Percentiles rank a stretch among this genome's conserved stretches.
phyloP scores from a whole-genome alignment of 2,329 filamentous ascomycete genomes.

The Neofusicoccum sp. region DNA sequence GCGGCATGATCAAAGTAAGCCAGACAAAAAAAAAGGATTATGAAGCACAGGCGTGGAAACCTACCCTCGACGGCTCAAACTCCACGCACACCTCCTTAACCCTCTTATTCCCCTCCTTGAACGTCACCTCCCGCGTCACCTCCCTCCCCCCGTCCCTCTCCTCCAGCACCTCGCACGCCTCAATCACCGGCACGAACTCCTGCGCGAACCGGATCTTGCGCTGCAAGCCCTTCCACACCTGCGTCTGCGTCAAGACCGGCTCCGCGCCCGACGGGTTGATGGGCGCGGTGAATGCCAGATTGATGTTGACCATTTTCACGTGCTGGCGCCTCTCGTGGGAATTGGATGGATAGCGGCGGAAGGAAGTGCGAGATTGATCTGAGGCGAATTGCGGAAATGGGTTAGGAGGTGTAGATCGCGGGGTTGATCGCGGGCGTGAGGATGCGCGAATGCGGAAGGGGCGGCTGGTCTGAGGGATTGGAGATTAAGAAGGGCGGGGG shows the following conservation, averaged over 20 bases:
- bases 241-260: slow-evolving; percentile 37
- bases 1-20: too few relatives aligned
- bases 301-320: slow-evolving; percentile 38
- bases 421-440: background rate
- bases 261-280: slow-evolving; percentile 44
- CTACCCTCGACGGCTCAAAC: slow-evolving; percentile 34
- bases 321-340: too few relatives aligned
- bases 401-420: background rate
- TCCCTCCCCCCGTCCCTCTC: slow-evolving; percentile 33
- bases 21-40: slow-evolving; percentile 15
- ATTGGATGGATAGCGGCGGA: too few relatives aligned
- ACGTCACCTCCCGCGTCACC: slow-evolving; percentile 39
- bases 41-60: too few relatives aligned
- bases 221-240: slow-evolving; percentile 43
- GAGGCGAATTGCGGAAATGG: background rate
- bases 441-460: background rate
- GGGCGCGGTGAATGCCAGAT: slow-evolving; percentile 43
- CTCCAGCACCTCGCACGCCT: slow-evolving; percentile 39
- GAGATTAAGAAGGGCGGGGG: background rate
- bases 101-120: slow-evolving; percentile 33
- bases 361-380: background rate
- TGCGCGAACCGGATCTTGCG: slow-evolving; percentile 47
- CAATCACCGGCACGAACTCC: slow-evolving; percentile 47
- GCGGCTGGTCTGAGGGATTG: background rate
- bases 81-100: slow-evolving; percentile 34